phyloP scores from a whole-genome alignment of 495 filamentous ascomycete species.

The Talaromyces borbonicus region DNA sequence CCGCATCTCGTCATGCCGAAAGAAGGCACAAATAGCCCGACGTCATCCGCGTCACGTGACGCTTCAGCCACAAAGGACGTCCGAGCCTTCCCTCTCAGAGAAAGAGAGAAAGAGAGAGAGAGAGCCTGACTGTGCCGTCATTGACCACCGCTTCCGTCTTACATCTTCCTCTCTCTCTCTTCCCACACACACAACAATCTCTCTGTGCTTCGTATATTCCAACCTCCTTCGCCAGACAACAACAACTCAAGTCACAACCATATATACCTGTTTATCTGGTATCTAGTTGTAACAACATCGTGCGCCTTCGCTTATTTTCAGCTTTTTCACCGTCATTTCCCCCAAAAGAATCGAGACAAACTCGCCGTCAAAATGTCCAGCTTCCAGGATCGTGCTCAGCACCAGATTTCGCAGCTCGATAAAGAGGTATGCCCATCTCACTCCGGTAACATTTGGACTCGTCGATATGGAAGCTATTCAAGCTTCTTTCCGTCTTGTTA shows the following conservation, averaged over 20 bases:
- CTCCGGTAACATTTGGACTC: too few species aligned
- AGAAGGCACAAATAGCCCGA: neutral
- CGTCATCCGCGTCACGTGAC: conserved; percentile 7
- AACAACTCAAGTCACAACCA: neutral
- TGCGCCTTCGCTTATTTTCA: too few species aligned
- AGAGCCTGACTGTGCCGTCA: conserved; percentile 5
- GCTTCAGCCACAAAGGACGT: neutral
- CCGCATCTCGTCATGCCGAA: neutral
- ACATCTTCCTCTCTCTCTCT: neutral
- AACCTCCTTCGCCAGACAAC: neutral
- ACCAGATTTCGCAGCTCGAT: conserved; percentile 83
- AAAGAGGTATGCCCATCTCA: conserved; percentile 70
- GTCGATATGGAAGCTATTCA: too few species aligned
- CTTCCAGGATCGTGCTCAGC: conserved; percentile 86
- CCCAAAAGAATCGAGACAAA: too few species aligned
- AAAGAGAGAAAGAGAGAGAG: too few species aligned
- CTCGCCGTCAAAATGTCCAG: conserved; percentile 43
- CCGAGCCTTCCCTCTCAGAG: neutral
- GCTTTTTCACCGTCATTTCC: neutral
- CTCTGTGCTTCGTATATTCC: neutral
- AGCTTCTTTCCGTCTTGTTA: too few species aligned
- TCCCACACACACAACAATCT: conserved; percentile 2
- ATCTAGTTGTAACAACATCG: too few species aligned
- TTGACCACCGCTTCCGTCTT: conserved; percentile 4
- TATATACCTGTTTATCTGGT: neutral